Evolutionary conservation across 352 stramenopile species (phyloP).

Genomic region (Plasmopara muralis): DNA sequence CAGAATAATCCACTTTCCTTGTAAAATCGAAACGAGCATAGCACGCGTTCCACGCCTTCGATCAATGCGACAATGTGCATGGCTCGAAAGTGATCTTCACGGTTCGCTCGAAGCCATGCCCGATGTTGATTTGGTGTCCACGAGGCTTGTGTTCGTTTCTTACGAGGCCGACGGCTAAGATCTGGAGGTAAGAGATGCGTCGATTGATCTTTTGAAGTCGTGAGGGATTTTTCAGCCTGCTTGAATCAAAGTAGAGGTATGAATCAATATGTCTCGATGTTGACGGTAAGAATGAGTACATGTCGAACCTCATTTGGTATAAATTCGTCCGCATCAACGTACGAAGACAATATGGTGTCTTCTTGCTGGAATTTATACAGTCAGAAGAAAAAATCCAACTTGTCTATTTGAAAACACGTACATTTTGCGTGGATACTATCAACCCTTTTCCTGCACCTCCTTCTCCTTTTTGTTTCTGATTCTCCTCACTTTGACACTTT

Average conservation of each 20-base stretch:
- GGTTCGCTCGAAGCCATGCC: constrained; percentile 33
- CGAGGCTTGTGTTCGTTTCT: constrained; percentile 12
- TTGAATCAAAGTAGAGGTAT: neutral
- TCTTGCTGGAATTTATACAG: constrained; percentile 3
- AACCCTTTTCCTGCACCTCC: too few species aligned
- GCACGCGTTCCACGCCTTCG: constrained; percentile 28
- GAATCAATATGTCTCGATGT: neutral
- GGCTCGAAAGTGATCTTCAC: constrained; percentile 44
- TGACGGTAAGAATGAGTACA: too few species aligned
- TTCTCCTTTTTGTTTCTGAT: neutral
- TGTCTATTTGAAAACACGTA: neutral
- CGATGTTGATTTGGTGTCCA: constrained; percentile 32
- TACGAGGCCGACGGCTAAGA: constrained; percentile 15
- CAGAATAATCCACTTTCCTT: constrained; percentile 44
- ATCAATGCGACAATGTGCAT: constrained; percentile 60
- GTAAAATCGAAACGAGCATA: constrained; percentile 51
- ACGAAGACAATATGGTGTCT: constrained; percentile 28
- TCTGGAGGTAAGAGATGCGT: constrained; percentile 21
- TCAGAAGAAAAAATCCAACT: too few species aligned
- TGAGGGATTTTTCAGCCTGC: constrained; percentile 8
- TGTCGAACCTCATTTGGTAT: constrained; percentile 22
- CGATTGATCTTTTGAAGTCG: constrained; percentile 7
- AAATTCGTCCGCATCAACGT: constrained; percentile 54
- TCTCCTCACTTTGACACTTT: constrained; percentile 10
- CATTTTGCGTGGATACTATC: constrained; percentile 7